These are phyloP conservation scores for Cryptococcus neoformans DNA, from an alignment of 1,284 basidiomycete species.

Conservation along the genomic window DNA sequence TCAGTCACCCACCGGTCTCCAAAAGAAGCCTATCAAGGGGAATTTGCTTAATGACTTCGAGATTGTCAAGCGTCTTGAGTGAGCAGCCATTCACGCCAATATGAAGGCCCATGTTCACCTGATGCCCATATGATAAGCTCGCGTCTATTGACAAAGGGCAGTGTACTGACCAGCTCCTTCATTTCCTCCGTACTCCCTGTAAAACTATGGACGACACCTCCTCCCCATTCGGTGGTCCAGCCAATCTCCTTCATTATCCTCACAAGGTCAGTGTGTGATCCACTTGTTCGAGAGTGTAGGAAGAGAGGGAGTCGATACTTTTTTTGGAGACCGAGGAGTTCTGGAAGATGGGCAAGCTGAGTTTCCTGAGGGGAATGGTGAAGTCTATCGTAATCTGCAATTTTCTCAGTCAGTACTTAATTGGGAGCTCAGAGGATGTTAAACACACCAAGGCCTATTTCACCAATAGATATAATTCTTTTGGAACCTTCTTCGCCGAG, in stretches of 20 bases:
- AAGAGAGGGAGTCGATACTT: conserved; percentile 75
- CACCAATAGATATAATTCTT: conserved; percentile 74
- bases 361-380: conserved; percentile 64
- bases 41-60: conserved; percentile 61
- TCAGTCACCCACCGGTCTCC: conserved; percentile 63
- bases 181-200: conserved; percentile 69
- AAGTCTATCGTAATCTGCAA: conserved; percentile 75
- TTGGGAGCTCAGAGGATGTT: neutral
- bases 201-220: conserved; percentile 84
- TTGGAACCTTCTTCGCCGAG: conserved; percentile 52
- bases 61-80: conserved; percentile 72
- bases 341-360: conserved; percentile 68
- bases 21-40: conserved; percentile 67
- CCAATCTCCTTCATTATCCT: conserved; percentile 47
- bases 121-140: neutral
- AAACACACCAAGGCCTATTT: conserved; percentile 72
- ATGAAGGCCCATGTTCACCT: conserved; percentile 67
- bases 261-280: conserved; percentile 68
- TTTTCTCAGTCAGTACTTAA: neutral
- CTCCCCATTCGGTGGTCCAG: conserved; percentile 56
- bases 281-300: conserved; percentile 76
- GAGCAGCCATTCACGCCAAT: conserved; percentile 80
- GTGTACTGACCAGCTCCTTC: conserved; percentile 60
- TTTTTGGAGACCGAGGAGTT: conserved; percentile 67
- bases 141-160: neutral